A percentile compares a stretch with the other conserved stretches of the same genome.
Conservation (phyloP, 768 basidiomycete species). For the Filobasidium floriforme region DNA sequence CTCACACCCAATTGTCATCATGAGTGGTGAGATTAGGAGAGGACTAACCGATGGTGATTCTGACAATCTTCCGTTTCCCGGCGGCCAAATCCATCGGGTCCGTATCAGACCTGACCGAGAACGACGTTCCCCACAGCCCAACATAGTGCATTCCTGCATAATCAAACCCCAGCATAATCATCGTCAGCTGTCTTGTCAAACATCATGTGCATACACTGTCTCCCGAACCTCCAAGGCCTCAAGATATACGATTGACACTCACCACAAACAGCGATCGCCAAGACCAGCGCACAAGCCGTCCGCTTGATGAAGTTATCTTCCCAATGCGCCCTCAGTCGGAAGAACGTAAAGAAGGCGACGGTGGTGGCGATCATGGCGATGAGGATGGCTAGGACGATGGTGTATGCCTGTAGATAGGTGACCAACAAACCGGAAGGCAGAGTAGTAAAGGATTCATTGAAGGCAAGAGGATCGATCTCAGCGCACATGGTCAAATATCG, state of each 20-base stretch:
- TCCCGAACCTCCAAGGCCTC: not conserved
- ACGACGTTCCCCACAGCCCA: conserved; percentile 44
- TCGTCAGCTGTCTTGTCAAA: not conserved
- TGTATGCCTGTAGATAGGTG: conserved; percentile 27
- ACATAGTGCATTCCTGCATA: conserved; percentile 44
- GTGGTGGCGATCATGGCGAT: conserved; percentile 43
- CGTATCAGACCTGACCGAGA: conserved; percentile 27
- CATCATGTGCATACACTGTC: not conserved
- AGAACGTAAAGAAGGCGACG: conserved; percentile 43
- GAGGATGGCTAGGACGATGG: conserved; percentile 42
- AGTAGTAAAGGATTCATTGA: too few relatives aligned
- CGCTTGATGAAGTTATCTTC: conserved; percentile 43
- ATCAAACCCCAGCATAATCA: not conserved
- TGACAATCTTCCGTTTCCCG: conserved; percentile 31
- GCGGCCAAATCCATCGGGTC: conserved; percentile 23
- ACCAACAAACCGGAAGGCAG: conserved; percentile 3
- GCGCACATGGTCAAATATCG: too few relatives aligned
- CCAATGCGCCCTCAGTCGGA: conserved; percentile 44
- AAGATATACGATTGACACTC: conserved; percentile 18
- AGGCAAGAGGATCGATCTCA: not conserved
- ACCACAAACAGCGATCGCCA: conserved; percentile 43
- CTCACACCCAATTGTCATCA: not conserved
- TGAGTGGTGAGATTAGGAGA: not conserved
- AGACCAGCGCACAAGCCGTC: conserved; percentile 32
- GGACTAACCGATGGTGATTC: conserved; percentile 38